phyloP scores from a whole-genome alignment of 805 yeast genomes.

The Saturnispora zaruensis region DNA sequence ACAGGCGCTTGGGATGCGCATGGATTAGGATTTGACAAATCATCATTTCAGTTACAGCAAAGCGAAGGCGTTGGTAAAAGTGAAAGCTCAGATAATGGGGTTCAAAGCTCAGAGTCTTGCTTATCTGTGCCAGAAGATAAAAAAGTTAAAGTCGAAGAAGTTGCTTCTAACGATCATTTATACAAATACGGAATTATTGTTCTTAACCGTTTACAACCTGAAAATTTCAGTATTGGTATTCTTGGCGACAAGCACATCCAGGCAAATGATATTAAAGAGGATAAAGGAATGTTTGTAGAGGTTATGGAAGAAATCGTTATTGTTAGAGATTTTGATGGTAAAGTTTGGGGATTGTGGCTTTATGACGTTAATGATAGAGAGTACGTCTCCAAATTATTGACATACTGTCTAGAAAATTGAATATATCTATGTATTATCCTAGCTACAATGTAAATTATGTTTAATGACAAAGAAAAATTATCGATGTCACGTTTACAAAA shows the following conservation, averaged over 20 bases:
- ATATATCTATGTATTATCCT: not conserved
- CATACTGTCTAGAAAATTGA: slow-evolving; percentile 23
- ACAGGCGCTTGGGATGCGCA: slow-evolving; percentile 13
- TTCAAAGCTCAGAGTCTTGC: not conserved
- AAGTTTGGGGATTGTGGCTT: slow-evolving; percentile 72
- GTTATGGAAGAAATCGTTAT: slow-evolving; percentile 62
- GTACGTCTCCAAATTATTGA: slow-evolving; percentile 39
- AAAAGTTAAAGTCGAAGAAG: slow-evolving; percentile 18
- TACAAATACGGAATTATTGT: slow-evolving; percentile 64
- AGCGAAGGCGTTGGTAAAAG: not conserved
- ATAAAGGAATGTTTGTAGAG: slow-evolving; percentile 52
- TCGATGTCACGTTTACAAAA: too few species aligned
- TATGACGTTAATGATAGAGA: slow-evolving; percentile 61
- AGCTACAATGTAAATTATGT: not conserved
- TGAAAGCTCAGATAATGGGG: slow-evolving; percentile 3
- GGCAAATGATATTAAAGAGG: slow-evolving; percentile 16
- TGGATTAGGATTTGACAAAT: slow-evolving; percentile 6
- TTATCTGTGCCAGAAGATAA: slow-evolving; percentile 3
- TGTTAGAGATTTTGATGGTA: slow-evolving; percentile 57
- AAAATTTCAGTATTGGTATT: slow-evolving; percentile 64
- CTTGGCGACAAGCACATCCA: slow-evolving; percentile 41
- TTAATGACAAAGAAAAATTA: not conserved
- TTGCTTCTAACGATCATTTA: slow-evolving; percentile 30
- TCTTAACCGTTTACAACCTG: slow-evolving; percentile 59
- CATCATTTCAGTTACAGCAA: not conserved